phyloP scores from a whole-genome alignment of 352 stramenopile species.

The Lagenidium sp. region DNA sequence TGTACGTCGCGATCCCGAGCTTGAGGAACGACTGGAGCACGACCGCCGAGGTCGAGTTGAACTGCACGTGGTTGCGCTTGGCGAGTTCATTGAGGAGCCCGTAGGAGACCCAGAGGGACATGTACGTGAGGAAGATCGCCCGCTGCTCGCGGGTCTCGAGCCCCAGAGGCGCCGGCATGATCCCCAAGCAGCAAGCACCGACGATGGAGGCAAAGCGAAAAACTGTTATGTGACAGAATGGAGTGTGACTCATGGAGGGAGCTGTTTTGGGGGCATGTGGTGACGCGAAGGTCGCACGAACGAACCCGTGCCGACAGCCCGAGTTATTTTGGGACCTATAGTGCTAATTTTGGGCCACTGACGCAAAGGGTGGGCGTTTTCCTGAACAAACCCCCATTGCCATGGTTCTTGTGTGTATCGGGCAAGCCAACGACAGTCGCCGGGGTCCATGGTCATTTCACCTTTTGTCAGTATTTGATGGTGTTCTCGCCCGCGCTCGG shows the following conservation, averaged over 20 bases:
- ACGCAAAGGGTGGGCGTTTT: too few species aligned
- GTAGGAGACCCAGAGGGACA: conserved; percentile 69
- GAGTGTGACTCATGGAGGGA: conserved; percentile 1
- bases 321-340: too few species aligned
- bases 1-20: conserved; percentile 49
- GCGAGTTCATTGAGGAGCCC: conserved; percentile 70
- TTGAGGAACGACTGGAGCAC: conserved; percentile 73
- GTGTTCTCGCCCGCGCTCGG: too few species aligned
- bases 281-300: conserved; percentile 6
- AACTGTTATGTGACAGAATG: too few species aligned
- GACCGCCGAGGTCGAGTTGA: conserved; percentile 69
- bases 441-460: too few species aligned
- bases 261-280: not conserved
- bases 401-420: too few species aligned
- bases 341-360: too few species aligned
- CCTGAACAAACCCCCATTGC: too few species aligned
- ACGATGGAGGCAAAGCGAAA: not conserved
- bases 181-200: too few species aligned
- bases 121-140: conserved; percentile 73
- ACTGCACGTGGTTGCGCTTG: conserved; percentile 52
- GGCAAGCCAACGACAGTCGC: too few species aligned
- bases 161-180: conserved; percentile 48
- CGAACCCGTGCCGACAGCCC: too few species aligned
- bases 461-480: too few species aligned
- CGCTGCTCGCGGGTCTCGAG: conserved; percentile 65